phyloP scores from a whole-genome alignment of 345 rosid species.

The Moringa oleifera region DNA sequence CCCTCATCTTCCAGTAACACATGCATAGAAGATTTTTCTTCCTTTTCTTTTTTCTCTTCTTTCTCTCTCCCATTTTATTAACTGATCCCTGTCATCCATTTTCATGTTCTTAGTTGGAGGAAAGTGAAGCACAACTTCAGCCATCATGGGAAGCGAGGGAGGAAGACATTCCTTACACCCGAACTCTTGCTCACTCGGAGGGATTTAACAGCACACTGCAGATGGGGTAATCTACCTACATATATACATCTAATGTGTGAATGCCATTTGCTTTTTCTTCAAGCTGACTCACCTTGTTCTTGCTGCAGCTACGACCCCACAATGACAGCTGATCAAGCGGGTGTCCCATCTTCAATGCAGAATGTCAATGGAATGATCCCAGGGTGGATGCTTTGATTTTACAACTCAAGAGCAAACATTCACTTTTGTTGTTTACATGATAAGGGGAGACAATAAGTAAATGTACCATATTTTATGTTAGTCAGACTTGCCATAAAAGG shows the following conservation, averaged over 20 bases:
- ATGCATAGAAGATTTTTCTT: no score
- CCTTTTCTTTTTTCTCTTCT: not conserved
- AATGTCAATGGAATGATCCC: conserved; percentile 32
- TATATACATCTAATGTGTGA: not conserved
- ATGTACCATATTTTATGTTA: no score
- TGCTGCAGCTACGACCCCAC: conserved; percentile 21
- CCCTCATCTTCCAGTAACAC: no score
- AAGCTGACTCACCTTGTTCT: not conserved
- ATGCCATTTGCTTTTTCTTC: not conserved
- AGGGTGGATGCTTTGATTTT: conserved; percentile 38
- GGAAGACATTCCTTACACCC: conserved; percentile 18
- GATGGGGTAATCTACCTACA: conserved; percentile 24
- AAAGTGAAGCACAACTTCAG: conserved; percentile 27
- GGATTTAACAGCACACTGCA: conserved; percentile 29
- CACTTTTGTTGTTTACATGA: no score
- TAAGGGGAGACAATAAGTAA: no score
- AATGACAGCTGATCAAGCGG: conserved; percentile 18
- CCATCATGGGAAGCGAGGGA: conserved; percentile 15
- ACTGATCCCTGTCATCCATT: no score
- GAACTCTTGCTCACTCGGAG: conserved; percentile 19
- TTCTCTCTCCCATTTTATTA: not conserved
- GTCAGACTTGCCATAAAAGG: no score
- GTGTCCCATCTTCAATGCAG: conserved; percentile 29
- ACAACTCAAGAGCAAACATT: not conserved
- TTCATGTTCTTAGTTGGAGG: conserved; percentile 22